Base-by-base conservation (phyloP, 2,329 filamentous ascomycete species). In the Pyrenophora teres region DNA sequence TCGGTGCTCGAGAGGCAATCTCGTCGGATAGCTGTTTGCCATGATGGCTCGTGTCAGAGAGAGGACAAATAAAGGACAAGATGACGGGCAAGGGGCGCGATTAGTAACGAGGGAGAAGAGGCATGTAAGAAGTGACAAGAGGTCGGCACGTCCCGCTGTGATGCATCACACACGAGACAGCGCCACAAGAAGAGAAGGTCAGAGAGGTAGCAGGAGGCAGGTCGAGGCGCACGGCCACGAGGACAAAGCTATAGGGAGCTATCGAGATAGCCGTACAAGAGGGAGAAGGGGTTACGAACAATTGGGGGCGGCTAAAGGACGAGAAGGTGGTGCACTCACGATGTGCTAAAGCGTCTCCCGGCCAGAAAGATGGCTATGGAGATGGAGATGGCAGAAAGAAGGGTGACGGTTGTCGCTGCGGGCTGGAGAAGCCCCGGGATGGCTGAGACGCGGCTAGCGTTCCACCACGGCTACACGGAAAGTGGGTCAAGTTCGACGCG, bases 21-120 rank as follows among this genome's bases (percentile, higher is more conserved):
- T 66, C 47, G 47, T 44, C 47, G 52, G 51, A 60, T 60, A 72
- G 70, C 73, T 76, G 71, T 75, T 75, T 75, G 72, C 74, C 72
- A 73, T 68, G 59, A 70, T 62, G 71, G 68, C 70, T 66, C 67
- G 67, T 30, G 73, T 75, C 69, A 75, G 72, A 74, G 60, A 64
- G 65, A 59, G 68, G 61, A 70, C 67, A 69, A 66, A 62, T 54
- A 61, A 71, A 60, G 56, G 59, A 67, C 64, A 57, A 64, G 66
- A 55, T 59, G 57, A 64, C 51, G 57, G 64, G 52, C 57, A 64
- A 32, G 43, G 48, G 54, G 62, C 50, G 61, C 54, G 64, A 59
- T 52, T 62, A 67, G 69, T 54, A 57, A 69, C 53, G 61, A 59
- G 42, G 57, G 52, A 55, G 50, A 55, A 60, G 56, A 37, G 50